These are phyloP conservation scores for Chalaropsis ovoidea DNA, from an alignment of 2,329 filamentous ascomycete genomes.

Conservation along the genomic window DNA sequence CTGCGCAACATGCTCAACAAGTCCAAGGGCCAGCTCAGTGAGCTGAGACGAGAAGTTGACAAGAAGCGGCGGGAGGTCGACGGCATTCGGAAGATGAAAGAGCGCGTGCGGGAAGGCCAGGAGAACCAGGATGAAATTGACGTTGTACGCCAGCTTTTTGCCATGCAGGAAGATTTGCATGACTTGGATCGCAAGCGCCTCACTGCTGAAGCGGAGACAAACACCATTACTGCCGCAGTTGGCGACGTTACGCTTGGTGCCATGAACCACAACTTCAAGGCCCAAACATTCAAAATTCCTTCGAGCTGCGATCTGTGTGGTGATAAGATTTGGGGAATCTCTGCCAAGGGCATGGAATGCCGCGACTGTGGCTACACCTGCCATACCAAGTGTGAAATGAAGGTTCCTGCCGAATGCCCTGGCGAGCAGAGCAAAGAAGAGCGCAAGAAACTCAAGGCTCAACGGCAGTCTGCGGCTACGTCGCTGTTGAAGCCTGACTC, in stretches of 20 bases:
- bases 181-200: slow-evolving; percentile 72
- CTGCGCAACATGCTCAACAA: slow-evolving; percentile 85
- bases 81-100: slow-evolving; percentile 58
- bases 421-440: slow-evolving; percentile 91
- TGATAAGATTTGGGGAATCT: slow-evolving; percentile 92
- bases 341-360: slow-evolving; percentile 93
- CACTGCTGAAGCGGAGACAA: slow-evolving; percentile 84
- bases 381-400: slow-evolving; percentile 98
- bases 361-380: slow-evolving; percentile 95
- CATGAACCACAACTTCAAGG: slow-evolving; percentile 94
- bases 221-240: slow-evolving; percentile 80
- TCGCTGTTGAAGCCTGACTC: slow-evolving; percentile 42
- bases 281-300: slow-evolving; percentile 98
- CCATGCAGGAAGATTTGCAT: slow-evolving; percentile 74
- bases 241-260: slow-evolving; percentile 88
- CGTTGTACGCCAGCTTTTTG: slow-evolving; percentile 72
- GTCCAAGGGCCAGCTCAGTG: slow-evolving; percentile 72
- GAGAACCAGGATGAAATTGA: slow-evolving; percentile 85
- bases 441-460: slow-evolving; percentile 82
- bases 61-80: slow-evolving; percentile 82
- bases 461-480: slow-evolving; percentile 71
- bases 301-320: slow-evolving; percentile 97
- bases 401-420: slow-evolving; percentile 89
- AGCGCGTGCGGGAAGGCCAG: slow-evolving; percentile 67
- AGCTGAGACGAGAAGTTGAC: slow-evolving; percentile 72